Base-by-base conservation (phyloP, 306 rosid species). In the Astragalus membranaceus region DNA sequence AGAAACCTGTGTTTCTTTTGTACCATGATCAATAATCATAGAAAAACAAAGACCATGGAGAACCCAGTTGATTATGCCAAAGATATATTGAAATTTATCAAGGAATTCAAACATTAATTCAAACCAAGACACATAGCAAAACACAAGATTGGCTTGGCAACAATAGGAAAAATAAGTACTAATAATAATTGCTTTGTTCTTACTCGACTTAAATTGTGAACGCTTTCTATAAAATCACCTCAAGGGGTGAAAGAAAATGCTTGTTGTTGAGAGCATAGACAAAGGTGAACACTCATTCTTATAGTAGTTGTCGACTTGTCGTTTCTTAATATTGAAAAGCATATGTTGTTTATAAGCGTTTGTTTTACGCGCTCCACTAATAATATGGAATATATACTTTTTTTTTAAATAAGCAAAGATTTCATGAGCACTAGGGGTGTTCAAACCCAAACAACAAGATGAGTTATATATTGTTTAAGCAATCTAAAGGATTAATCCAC, bases 311-410 rank as follows among this genome's bases (percentile, higher is more conserved):
- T n/a, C n/a, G n/a, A n/a, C n/a, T n/a, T n/a, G n/a, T n/a, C 4
- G 4, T 52, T 70, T 61, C 58, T 6, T 29, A 8, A 65, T 47
- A 26, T 49, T 57, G 17, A 3, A 37, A 50, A 46, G 36, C 50
- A 29, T 15, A 13, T 26, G 64, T 72, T 13, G 41, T 44, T 64
- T 55, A 33, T 3, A 78, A 69, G 78, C 78, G 44, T 57, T 29
- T 43, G 26, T 72, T 42, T 62, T 29, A 16, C n/a, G 0, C 10
- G 52, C 32, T 43, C 67, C 57, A 70, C 37, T 32, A 48, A 46
- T 0, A 43, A 8, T 55, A 46, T 55, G 67, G 33, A 63, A 52
- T 36, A 62, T 73, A 7, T 33, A n/a, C n/a, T n/a, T n/a, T n/a
- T n/a, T n/a, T n/a, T n/a, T n/a, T n/a, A n/a, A n/a, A n/a, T n/a